These are phyloP conservation scores for Lepraria neglecta DNA, from an alignment of 495 filamentous ascomycete species.

Conservation along the genomic window DNA sequence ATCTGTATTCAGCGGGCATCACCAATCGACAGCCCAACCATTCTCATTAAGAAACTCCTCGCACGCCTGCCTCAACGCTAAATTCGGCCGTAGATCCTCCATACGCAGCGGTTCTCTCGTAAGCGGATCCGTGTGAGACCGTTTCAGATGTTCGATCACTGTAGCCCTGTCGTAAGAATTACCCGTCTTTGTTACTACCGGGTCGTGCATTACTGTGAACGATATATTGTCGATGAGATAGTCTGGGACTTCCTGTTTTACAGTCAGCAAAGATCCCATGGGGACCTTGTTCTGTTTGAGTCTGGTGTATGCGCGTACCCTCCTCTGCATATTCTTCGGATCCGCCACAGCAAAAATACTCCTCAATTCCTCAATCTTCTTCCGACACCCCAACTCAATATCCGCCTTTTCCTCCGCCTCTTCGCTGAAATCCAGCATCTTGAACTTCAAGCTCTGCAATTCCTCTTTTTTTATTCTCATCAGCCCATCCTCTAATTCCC, in stretches of 20 bases:
- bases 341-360: conserved; percentile 57
- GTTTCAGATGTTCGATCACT: conserved; percentile 78
- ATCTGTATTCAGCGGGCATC: not conserved
- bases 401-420: conserved; percentile 47
- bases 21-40: conserved; percentile 95
- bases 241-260: conserved; percentile 65
- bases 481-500: conserved; percentile 46
- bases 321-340: conserved; percentile 43
- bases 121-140: conserved; percentile 69
- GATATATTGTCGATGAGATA: conserved; percentile 85
- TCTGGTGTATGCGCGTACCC: conserved; percentile 36
- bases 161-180: conserved; percentile 83
- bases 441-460: conserved; percentile 41
- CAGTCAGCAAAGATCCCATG: conserved; percentile 20
- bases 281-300: not conserved
- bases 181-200: conserved; percentile 79
- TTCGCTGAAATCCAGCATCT: conserved; percentile 40
- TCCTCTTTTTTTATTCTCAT: conserved; percentile 40
- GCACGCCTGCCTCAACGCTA: conserved; percentile 76
- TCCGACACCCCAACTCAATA: conserved; percentile 44
- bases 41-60: conserved; percentile 78
- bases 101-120: conserved; percentile 67
- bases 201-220: conserved; percentile 90
- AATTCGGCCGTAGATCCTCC: conserved; percentile 74
- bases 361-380: conserved; percentile 54